A percentile compares a stretch with the other conserved stretches of the same genome.
Evolutionary conservation across 1,139 yeast genomes (phyloP).

Genomic region (Suhomyces ambrosiae): DNA sequence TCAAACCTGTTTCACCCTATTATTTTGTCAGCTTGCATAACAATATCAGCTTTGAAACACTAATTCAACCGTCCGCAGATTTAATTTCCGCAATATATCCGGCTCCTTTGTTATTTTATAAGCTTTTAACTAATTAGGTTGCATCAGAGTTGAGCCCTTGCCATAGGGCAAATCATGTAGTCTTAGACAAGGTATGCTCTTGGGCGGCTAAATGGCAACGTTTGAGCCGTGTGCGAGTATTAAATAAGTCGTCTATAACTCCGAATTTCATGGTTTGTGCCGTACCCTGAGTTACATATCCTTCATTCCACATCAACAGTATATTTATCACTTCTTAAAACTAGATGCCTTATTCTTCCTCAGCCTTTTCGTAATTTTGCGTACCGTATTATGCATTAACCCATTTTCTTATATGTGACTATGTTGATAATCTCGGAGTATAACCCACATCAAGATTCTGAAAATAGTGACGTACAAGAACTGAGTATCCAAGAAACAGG

Average conservation of each 20-base stretch:
- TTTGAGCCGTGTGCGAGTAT: slow-evolving; percentile 5
- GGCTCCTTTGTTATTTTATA: slow-evolving; percentile 3
- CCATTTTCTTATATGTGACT: background rate
- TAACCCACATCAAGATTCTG: slow-evolving; percentile 14
- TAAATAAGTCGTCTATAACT: slow-evolving; percentile 3
- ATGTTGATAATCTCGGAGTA: slow-evolving; percentile 23
- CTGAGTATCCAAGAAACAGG: slow-evolving; percentile 7
- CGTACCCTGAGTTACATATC: slow-evolving; percentile 1
- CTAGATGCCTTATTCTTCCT: too few relatives aligned
- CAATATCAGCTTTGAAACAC: slow-evolving; percentile 5
- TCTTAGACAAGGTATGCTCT: slow-evolving; percentile 2
- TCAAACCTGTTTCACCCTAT: slow-evolving; percentile 4
- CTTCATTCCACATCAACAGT: background rate
- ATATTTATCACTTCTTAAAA: slow-evolving; percentile 2
- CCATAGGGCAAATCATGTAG: slow-evolving; percentile 5
- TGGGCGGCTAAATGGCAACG: slow-evolving; percentile 1
- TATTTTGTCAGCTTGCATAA: slow-evolving; percentile 3
- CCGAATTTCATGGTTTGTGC: slow-evolving; percentile 2
- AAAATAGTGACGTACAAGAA: slow-evolving; percentile 1
- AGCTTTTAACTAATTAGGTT: background rate
- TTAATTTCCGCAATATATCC: slow-evolving; percentile 3
- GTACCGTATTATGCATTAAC: slow-evolving; percentile 1
- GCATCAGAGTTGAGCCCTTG: slow-evolving; percentile 7
- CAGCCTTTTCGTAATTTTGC: background rate
- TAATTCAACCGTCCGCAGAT: slow-evolving; percentile 1